Conservation (phyloP, 2,329 filamentous ascomycete species). For the Apiospora saccharicola region DNA sequence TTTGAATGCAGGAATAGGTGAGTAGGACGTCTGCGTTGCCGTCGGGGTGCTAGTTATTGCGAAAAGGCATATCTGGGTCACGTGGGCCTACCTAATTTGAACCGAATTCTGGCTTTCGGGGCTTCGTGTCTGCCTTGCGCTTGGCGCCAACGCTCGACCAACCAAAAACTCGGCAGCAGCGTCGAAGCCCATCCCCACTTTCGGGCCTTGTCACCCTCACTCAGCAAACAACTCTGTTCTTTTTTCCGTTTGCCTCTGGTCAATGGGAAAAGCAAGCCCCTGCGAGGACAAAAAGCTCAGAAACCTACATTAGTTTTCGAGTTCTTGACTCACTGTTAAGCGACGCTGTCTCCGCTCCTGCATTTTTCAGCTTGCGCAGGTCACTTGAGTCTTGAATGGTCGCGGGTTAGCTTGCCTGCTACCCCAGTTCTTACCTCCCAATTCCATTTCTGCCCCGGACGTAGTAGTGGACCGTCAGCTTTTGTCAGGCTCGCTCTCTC, state of each 20-base stretch:
- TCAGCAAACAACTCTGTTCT: constrained; percentile 15
- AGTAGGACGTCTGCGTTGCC: neutral
- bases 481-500: neutral
- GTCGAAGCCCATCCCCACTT: constrained; percentile 3
- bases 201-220: neutral
- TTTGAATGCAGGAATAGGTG: neutral
- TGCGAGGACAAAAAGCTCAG: neutral
- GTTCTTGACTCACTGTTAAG: neutral
- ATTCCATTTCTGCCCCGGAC: constrained; percentile 6
- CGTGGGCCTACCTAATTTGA: neutral
- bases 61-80: neutral
- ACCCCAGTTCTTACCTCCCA: neutral
- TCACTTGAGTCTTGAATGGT: neutral
- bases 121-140: constrained; percentile 10
- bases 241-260: neutral
- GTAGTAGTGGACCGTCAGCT: neutral
- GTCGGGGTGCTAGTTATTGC: no score
- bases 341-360: neutral
- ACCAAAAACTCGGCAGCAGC: neutral
- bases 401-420: neutral
- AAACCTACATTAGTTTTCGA: no score
- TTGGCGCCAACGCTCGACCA: neutral
- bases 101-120: neutral
- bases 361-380: neutral
- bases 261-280: neutral